phyloP scores from a whole-genome alignment of 2,329 filamentous ascomycete species.

The Onygenales sp. region DNA sequence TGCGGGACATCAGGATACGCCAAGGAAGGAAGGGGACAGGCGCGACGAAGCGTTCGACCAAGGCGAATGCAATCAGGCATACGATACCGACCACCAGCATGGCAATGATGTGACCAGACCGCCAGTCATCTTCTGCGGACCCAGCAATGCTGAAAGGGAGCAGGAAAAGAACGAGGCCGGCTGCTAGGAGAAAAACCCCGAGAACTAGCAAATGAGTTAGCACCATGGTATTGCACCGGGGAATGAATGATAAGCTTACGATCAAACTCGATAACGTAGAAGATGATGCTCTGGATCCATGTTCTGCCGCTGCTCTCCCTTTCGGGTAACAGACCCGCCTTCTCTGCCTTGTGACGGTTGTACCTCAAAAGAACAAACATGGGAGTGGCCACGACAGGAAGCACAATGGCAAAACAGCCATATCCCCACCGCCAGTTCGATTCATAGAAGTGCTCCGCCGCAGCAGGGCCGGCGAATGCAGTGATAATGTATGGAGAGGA shows the following conservation, averaged over 20 bases:
- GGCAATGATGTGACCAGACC: slow-evolving; percentile 23
- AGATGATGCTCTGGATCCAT: neutral
- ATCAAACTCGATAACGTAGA: too few species aligned
- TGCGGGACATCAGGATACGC: neutral
- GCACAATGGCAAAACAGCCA: slow-evolving; percentile 51
- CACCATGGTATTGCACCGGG: too few species aligned
- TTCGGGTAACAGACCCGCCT: slow-evolving; percentile 13
- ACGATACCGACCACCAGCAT: slow-evolving; percentile 44
- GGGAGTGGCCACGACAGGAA: slow-evolving; percentile 46
- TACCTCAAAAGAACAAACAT: slow-evolving; percentile 43
- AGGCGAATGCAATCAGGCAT: slow-evolving; percentile 42
- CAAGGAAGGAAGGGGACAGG: too few species aligned
- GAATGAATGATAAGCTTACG: too few species aligned
- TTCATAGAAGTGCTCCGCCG: slow-evolving; percentile 36
- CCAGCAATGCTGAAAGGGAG: neutral
- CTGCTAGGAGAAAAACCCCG: too few species aligned
- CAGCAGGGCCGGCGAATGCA: slow-evolving; percentile 35
- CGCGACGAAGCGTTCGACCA: slow-evolving; percentile 14
- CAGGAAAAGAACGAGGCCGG: too few species aligned
- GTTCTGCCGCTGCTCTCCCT: neutral
- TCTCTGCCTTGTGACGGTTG: slow-evolving; percentile 47
- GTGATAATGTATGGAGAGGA: slow-evolving; percentile 41
- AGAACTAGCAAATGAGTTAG: too few species aligned
- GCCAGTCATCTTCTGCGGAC: slow-evolving; percentile 10
- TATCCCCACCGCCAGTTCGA: slow-evolving; percentile 54